Percentiles rank a stretch among this genome's conserved stretches.
These are phyloP conservation scores for Solanum chacoense DNA, from an alignment of 305 asterid species.

Conservation along the genomic window DNA sequence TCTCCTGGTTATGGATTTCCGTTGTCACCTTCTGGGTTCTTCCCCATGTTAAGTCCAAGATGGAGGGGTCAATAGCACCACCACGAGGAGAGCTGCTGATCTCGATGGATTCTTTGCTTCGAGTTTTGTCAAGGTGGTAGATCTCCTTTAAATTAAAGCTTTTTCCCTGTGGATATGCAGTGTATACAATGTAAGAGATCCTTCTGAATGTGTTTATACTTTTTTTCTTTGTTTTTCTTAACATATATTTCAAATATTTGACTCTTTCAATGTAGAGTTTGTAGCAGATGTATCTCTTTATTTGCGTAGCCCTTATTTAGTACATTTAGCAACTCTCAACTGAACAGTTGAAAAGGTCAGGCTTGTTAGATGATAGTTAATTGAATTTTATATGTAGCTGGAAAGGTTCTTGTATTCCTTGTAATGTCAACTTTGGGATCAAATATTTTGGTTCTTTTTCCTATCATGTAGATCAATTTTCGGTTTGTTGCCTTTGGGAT, in stretches of 20 bases:
- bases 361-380: not conserved
- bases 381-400: not conserved
- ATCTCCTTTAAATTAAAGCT: conserved; percentile 7
- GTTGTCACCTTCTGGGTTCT: conserved; percentile 68
- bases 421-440: not conserved
- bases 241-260: conserved; percentile 12
- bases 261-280: conserved; percentile 16
- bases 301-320: conserved; percentile 18
- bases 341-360: conserved; percentile 15
- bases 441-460: not conserved
- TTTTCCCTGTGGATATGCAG: conserved; percentile 17
- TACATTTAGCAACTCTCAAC: conserved; percentile 21
- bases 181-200: conserved; percentile 21
- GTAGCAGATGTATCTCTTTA: conserved; percentile 26
- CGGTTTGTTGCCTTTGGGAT: not conserved
- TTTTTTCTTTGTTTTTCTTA: conserved; percentile 9
- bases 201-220: conserved; percentile 9
- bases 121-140: conserved; percentile 12
- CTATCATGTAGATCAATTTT: not conserved
- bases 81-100: conserved; percentile 26
- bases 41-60: conserved; percentile 65
- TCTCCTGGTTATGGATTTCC: conserved; percentile 90
- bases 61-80: conserved; percentile 58
- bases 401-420: not conserved
- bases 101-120: conserved; percentile 11